phyloP scores from a whole-genome alignment of 2,329 filamentous ascomycete genomes.

The Aspergillus terreus region DNA sequence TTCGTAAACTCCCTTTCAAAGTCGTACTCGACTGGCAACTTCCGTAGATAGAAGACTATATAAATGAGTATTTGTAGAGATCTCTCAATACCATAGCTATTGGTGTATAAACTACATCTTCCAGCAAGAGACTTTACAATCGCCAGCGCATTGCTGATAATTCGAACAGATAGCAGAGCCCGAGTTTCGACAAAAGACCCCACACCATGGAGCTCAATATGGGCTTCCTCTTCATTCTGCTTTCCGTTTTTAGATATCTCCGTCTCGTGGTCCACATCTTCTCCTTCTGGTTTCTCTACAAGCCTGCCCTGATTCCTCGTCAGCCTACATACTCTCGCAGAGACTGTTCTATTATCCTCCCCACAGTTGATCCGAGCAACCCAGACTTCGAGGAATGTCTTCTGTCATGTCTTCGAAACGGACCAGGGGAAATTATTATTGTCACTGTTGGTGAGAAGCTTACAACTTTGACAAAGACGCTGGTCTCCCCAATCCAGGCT shows the following conservation, averaged over 20 bases:
- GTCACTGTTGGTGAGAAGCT: conserved; percentile 42
- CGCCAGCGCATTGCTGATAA: too few relatives aligned
- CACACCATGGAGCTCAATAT: neutral
- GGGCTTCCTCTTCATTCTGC: neutral
- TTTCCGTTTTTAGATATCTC: conserved; percentile 45
- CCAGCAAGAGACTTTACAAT: too few relatives aligned
- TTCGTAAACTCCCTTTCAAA: too few relatives aligned
- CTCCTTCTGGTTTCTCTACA: conserved; percentile 39
- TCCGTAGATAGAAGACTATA: too few relatives aligned
- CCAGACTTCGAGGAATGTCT: conserved; percentile 43
- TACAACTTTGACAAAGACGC: conserved; percentile 5
- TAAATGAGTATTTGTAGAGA: too few relatives aligned
- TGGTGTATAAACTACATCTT: too few relatives aligned
- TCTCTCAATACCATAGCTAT: too few relatives aligned
- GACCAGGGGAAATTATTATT: conserved; percentile 40
- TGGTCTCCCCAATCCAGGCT: conserved; percentile 3
- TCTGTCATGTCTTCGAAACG: conserved; percentile 37
- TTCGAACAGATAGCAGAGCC: too few relatives aligned
- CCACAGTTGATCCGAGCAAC: conserved; percentile 47
- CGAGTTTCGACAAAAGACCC: too few relatives aligned
- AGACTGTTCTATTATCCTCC: conserved; percentile 52
- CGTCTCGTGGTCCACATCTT: conserved; percentile 45
- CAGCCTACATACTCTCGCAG: conserved; percentile 29
- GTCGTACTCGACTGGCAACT: too few relatives aligned
- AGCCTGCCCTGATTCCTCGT: conserved; percentile 23